Percentiles rank a stretch among this genome's conserved stretches.
Evolutionary conservation across 192 early-diverging fungal genomes (phyloP).

Genomic region (Backusella tarrabulga): DNA sequence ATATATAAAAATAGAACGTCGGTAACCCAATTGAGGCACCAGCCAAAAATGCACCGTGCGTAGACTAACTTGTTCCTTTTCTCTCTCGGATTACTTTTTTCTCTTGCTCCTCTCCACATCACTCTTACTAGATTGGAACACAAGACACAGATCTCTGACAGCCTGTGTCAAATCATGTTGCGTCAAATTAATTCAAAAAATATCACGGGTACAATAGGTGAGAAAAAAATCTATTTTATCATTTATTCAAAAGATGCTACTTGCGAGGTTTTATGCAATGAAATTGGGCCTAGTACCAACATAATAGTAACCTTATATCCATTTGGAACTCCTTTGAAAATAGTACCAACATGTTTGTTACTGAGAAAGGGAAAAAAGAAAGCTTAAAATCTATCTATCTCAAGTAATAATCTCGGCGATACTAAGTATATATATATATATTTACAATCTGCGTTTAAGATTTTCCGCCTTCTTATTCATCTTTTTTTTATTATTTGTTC

Average conservation of each 20-base stretch:
- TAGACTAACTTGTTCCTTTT: background rate
- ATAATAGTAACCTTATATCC: background rate
- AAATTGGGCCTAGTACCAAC: background rate
- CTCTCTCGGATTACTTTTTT: background rate
- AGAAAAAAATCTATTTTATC: background rate
- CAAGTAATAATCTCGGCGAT: background rate
- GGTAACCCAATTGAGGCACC: conserved; percentile 2
- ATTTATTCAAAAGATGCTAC: background rate
- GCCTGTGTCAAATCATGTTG: conserved; percentile 1
- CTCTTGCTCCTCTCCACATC: background rate
- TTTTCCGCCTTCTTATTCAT: background rate
- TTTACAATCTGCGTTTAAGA: background rate
- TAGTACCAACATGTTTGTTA: background rate
- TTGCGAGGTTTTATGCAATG: background rate
- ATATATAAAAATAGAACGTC: conserved; percentile 4
- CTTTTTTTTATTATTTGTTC: background rate
- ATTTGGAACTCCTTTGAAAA: background rate
- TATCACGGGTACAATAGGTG: background rate
- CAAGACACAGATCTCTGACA: background rate
- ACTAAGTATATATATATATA: background rate
- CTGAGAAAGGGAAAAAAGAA: background rate
- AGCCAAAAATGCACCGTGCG: conserved; percentile 2
- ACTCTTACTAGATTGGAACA: background rate
- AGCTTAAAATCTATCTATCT: background rate
- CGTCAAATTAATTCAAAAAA: background rate